A percentile compares a stretch with the other conserved stretches of the same genome.
phyloP scores from a whole-genome alignment of 176 grass and related monocot genomes.

The Pharus latifolius region DNA sequence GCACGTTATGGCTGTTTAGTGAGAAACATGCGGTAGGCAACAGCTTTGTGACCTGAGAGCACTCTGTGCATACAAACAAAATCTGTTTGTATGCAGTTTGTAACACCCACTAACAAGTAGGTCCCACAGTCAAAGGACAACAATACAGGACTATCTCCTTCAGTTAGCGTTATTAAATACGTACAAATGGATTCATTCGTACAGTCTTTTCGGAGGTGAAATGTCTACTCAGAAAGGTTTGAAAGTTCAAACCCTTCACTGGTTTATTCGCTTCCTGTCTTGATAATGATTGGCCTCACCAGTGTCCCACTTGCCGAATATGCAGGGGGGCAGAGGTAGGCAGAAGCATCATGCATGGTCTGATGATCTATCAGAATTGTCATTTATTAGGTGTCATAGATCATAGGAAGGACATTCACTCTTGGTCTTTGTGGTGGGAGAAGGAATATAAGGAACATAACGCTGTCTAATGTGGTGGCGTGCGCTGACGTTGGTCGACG shows the following conservation, averaged over 20 bases:
- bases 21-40: not conserved
- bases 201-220: too few species aligned
- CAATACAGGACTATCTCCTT: too few species aligned
- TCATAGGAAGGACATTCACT: not conserved
- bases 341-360: not conserved
- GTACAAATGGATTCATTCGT: too few species aligned
- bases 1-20: not conserved
- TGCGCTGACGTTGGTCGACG: too few species aligned
- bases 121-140: too few species aligned
- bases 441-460: not conserved
- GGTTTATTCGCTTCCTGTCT: not conserved
- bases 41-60: slow-evolving; percentile 1
- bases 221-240: not conserved
- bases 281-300: not conserved
- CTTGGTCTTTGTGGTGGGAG: not conserved
- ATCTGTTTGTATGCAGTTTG: too few species aligned
- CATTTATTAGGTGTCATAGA: not conserved
- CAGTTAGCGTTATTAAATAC: too few species aligned
- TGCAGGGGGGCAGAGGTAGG: not conserved
- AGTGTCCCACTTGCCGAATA: not conserved
- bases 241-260: not conserved
- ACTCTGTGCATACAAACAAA: too few species aligned
- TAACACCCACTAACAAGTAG: too few species aligned
- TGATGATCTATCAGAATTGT: not conserved
- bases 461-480: too few species aligned